Conservation (phyloP, 2,329 filamentous ascomycete species). For the Microdochium paspali region DNA sequence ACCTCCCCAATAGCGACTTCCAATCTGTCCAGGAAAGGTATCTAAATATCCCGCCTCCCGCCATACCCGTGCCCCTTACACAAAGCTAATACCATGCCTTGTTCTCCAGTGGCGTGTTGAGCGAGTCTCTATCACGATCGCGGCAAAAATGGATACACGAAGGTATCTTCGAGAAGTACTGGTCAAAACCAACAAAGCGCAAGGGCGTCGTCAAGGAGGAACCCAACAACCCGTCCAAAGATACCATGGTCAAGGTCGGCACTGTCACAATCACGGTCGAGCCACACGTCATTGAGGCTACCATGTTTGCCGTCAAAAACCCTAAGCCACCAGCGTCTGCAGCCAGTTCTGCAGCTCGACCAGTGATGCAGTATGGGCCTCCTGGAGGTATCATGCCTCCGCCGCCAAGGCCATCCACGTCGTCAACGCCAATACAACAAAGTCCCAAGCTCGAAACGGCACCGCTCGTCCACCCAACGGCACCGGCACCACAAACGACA, state of each 20-base stretch:
- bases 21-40: slow-evolving; percentile 68
- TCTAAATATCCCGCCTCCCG: slow-evolving; percentile 4
- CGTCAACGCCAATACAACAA: slow-evolving; percentile 5
- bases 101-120: slow-evolving; percentile 55
- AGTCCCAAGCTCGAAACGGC: neutral
- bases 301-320: slow-evolving; percentile 63
- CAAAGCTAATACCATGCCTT: slow-evolving; percentile 10
- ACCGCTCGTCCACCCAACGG: neutral
- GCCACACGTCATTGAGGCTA: slow-evolving; percentile 71
- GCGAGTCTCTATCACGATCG: slow-evolving; percentile 64
- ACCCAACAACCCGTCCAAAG: slow-evolving; percentile 57
- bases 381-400: slow-evolving; percentile 53
- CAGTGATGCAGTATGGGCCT: slow-evolving; percentile 57
- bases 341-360: slow-evolving; percentile 31
- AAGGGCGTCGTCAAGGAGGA: slow-evolving; percentile 57
- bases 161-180: slow-evolving; percentile 68
- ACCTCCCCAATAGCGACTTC: slow-evolving; percentile 56
- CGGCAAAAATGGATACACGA: slow-evolving; percentile 64
- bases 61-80: slow-evolving; percentile 6
- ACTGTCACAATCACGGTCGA: slow-evolving; percentile 67
- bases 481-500: neutral
- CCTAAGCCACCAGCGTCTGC: slow-evolving; percentile 36
- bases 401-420: slow-evolving; percentile 27
- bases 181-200: slow-evolving; percentile 62
- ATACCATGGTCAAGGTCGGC: slow-evolving; percentile 65